These are phyloP conservation scores for Candida mattraensis DNA, from an alignment of 805 yeast genomes.

Conservation along the genomic window DNA sequence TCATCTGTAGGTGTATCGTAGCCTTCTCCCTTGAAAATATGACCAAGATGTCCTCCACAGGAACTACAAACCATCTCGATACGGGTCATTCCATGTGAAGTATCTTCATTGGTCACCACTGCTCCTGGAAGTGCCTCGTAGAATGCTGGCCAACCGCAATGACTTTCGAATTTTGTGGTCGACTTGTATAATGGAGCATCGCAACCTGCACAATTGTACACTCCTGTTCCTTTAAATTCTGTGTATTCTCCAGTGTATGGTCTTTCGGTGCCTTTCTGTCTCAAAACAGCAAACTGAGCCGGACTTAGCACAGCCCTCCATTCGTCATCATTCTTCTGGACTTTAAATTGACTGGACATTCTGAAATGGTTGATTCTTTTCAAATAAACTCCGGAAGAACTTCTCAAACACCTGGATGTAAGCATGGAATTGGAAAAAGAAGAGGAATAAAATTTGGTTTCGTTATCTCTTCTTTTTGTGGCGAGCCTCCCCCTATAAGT, in stretches of 20 bases:
- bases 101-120: constrained; percentile 60
- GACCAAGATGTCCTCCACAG: constrained; percentile 96
- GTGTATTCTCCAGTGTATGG: constrained; percentile 65
- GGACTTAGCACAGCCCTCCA: constrained; percentile 83
- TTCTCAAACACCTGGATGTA: no score
- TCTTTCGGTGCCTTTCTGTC: constrained; percentile 72
- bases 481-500: no score
- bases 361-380: no score
- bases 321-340: constrained; percentile 46
- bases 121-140: constrained; percentile 86
- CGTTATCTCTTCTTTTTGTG: no score
- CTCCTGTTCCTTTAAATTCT: constrained; percentile 52
- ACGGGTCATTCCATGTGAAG: constrained; percentile 71
- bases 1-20: constrained; percentile 81
- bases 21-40: constrained; percentile 93
- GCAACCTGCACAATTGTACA: constrained; percentile 87
- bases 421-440: no score
- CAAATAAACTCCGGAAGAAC: no score
- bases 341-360: no score
- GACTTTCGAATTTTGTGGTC: constrained; percentile 78
- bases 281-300: constrained; percentile 72
- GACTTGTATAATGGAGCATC: constrained; percentile 75
- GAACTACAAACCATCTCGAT: constrained; percentile 85
- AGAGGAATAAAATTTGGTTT: no score
- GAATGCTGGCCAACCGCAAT: constrained; percentile 99